These are phyloP conservation scores for Chrysochromulina parva DNA, from an alignment of 78 protist species.

Conservation along the genomic window DNA sequence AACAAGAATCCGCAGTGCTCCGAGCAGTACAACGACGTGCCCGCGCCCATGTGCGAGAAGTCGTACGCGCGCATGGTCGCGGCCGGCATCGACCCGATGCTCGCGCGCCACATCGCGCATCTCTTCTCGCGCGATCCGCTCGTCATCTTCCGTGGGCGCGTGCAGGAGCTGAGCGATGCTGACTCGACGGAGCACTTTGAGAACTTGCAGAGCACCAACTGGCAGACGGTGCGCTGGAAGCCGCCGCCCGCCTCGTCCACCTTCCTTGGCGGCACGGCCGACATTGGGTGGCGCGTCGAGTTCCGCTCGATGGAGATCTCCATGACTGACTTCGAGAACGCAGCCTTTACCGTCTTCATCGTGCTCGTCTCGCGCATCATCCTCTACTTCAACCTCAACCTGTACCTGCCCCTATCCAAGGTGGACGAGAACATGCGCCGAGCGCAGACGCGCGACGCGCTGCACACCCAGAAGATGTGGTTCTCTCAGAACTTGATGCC, in stretches of 20 bases:
- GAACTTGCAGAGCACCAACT: constrained; percentile 84
- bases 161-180: constrained; percentile 62
- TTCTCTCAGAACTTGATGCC: constrained; percentile 60
- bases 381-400: constrained; percentile 69
- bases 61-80: constrained; percentile 57
- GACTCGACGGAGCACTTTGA: constrained; percentile 83
- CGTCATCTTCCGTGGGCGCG: constrained; percentile 80
- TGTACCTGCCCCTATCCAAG: constrained; percentile 91
- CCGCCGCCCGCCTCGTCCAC: constrained; percentile 84
- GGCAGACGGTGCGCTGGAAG: constrained; percentile 90
- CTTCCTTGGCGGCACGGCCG: background rate
- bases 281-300: constrained; percentile 96
- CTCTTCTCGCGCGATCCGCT: constrained; percentile 87
- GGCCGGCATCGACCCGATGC: constrained; percentile 66
- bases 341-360: constrained; percentile 87
- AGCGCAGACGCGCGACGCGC: constrained; percentile 81
- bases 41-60: constrained; percentile 46
- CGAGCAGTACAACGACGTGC: constrained; percentile 68
- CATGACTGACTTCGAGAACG: constrained; percentile 94
- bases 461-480: constrained; percentile 56
- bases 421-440: constrained; percentile 87
- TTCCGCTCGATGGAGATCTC: constrained; percentile 77
- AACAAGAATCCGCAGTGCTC: no score
- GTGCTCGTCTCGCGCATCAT: constrained; percentile 83
- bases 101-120: constrained; percentile 89